A percentile compares a stretch with the other conserved stretches of the same genome.
Evolutionary conservation across 352 stramenopile genomes (phyloP).

Genomic region (Salisapilia sapeloensis): DNA sequence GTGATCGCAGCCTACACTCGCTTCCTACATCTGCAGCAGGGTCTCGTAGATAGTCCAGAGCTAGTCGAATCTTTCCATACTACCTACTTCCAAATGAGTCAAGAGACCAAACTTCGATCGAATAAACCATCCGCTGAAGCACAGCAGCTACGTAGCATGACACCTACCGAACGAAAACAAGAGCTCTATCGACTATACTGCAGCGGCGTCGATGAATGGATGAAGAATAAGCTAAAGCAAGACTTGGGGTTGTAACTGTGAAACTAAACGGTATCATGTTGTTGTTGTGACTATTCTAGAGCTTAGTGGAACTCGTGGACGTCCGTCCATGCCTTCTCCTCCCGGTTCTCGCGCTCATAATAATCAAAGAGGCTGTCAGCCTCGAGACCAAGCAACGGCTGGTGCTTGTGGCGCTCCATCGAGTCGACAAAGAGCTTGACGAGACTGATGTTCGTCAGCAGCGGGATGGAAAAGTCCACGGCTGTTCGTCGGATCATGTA

Average conservation of each 20-base stretch:
- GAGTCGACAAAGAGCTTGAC: slow-evolving; percentile 87
- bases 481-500: slow-evolving; percentile 86
- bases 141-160: too few relatives aligned
- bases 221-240: slow-evolving; percentile 10
- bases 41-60: slow-evolving; percentile 9
- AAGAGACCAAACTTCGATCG: too few relatives aligned
- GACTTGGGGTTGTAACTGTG: too few relatives aligned
- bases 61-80: slow-evolving; percentile 20
- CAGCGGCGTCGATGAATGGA: slow-evolving; percentile 31
- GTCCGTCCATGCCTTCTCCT: slow-evolving; percentile 88
- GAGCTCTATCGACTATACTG: slow-evolving; percentile 18
- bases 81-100: too few relatives aligned
- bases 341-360: slow-evolving; percentile 86
- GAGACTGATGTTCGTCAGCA: slow-evolving; percentile 85
- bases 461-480: slow-evolving; percentile 84
- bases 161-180: too few relatives aligned
- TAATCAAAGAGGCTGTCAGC: slow-evolving; percentile 95
- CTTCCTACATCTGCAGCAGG: slow-evolving; percentile 26
- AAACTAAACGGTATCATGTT: too few relatives aligned
- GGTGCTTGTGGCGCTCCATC: slow-evolving; percentile 86
- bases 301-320: slow-evolving; percentile 92
- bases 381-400: slow-evolving; percentile 86
- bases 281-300: too few relatives aligned
- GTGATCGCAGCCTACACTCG: slow-evolving; percentile 57
- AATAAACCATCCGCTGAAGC: too few relatives aligned